A percentile compares a stretch with the other conserved stretches of the same genome.
These are phyloP conservation scores for Sclerotiophoma versabilis DNA, from an alignment of 2,329 filamentous ascomycete species.

Conservation along the genomic window DNA sequence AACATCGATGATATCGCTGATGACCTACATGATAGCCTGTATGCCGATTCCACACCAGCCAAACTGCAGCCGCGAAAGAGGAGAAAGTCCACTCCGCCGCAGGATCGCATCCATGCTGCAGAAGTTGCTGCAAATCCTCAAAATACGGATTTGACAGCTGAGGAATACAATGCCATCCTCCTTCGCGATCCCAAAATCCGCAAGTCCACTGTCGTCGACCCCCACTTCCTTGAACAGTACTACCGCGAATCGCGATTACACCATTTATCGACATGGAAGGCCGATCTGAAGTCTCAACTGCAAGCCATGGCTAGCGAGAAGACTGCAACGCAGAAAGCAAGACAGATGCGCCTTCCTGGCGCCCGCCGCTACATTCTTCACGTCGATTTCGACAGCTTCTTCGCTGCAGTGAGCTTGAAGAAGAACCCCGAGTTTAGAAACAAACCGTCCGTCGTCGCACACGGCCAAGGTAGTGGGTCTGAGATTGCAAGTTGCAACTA, in stretches of 20 bases:
- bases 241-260: constrained; percentile 95
- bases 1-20: constrained; percentile 10
- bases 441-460: constrained; percentile 87
- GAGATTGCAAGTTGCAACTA: constrained; percentile 99
- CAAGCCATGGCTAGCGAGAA: constrained; percentile 81
- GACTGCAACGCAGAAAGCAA: constrained; percentile 57
- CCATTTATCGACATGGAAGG: constrained; percentile 96
- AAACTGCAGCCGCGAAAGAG: constrained; percentile 8
- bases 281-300: constrained; percentile 87
- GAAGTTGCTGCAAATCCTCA: constrained; percentile 11
- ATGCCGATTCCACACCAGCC: constrained; percentile 28
- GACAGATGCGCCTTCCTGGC: constrained; percentile 65
- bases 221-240: constrained; percentile 91
- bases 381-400: constrained; percentile 98
- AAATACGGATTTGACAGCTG: constrained; percentile 70
- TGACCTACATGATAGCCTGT: constrained; percentile 33
- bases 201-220: constrained; percentile 90
- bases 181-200: constrained; percentile 84
- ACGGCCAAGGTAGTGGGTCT: constrained; percentile 82
- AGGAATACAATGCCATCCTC: constrained; percentile 89
- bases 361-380: constrained; percentile 85
- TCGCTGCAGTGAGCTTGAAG: constrained; percentile 88
- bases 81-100: constrained; percentile 6
- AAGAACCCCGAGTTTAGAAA: constrained; percentile 76
- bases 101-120: constrained; percentile 15